Percentiles rank a stretch among this genome's conserved stretches.
These are phyloP conservation scores for Rhododendron simsii DNA, from an alignment of 148 eudicot species.

Conservation along the genomic window DNA sequence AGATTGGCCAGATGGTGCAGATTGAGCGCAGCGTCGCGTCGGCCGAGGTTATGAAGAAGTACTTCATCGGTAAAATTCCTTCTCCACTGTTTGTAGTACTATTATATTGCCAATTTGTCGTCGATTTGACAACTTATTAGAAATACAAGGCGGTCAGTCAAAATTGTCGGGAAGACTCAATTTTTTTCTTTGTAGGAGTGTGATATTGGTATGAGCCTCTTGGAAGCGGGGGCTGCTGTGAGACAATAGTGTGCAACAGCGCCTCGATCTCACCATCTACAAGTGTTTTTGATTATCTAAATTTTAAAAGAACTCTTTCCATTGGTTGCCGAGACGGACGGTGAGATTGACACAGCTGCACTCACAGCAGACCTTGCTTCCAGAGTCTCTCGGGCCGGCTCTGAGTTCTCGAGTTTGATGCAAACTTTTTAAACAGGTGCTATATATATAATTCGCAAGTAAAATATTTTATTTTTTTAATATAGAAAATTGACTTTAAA, in stretches of 20 bases:
- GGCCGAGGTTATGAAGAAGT: conserved; percentile 28
- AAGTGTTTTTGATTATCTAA: too few species aligned
- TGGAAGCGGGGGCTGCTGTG: too few species aligned
- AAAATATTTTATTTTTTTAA: too few species aligned
- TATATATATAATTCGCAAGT: not conserved
- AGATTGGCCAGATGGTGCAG: conserved; percentile 47
- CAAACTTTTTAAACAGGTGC: not conserved
- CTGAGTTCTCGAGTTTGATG: not conserved
- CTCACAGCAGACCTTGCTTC: too few species aligned
- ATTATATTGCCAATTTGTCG: not conserved
- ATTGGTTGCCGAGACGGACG: too few species aligned
- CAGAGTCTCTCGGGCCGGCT: too few species aligned
- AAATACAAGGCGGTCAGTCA: not conserved
- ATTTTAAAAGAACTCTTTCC: too few species aligned
- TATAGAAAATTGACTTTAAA: too few species aligned
- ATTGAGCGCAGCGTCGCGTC: conserved; percentile 36
- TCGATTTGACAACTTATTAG: not conserved
- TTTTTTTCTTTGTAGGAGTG: not conserved
- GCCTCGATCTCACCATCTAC: too few species aligned
- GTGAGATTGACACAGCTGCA: too few species aligned
- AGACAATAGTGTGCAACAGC: too few species aligned
- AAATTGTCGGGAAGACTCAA: not conserved
- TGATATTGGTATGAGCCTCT: not conserved
- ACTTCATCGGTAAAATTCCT: conserved; percentile 27
- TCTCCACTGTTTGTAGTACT: not conserved